Conservation (phyloP, 306 rosid genomes). For the Trifolium dubium region DNA sequence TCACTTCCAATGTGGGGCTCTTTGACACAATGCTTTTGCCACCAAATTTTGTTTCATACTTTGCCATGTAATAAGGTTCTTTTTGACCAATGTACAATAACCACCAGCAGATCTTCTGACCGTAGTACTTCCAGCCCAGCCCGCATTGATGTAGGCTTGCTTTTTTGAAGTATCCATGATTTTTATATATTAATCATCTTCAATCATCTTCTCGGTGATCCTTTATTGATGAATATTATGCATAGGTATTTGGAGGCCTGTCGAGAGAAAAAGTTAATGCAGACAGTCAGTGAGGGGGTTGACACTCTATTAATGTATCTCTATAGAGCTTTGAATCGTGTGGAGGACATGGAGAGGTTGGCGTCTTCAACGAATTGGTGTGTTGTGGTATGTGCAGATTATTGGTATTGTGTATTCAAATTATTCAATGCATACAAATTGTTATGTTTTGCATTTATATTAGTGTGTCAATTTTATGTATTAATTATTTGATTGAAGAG, state of each 20-base stretch:
- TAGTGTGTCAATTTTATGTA: constrained; percentile 11
- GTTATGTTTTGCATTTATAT: constrained; percentile 23
- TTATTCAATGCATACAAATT: constrained; percentile 46
- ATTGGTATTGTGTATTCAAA: constrained; percentile 21
- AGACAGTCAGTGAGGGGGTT: constrained; percentile 84
- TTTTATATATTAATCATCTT: neutral
- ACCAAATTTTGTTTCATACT: constrained; percentile 4
- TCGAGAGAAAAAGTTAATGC: constrained; percentile 60
- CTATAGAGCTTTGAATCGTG: constrained; percentile 81
- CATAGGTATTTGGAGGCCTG: constrained; percentile 87
- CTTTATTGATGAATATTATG: constrained; percentile 37
- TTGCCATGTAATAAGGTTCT: neutral
- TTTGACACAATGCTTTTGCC: neutral
- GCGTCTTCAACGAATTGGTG: constrained; percentile 90
- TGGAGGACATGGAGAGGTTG: constrained; percentile 84
- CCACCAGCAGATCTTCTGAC: neutral
- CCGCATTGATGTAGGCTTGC: constrained; percentile 2
- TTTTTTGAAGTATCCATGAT: neutral
- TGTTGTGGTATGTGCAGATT: constrained; percentile 71
- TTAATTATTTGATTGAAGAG: constrained; percentile 30
- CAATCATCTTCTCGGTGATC: neutral
- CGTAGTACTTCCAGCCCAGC: constrained; percentile 1
- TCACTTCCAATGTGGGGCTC: too few species aligned
- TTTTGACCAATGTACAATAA: constrained; percentile 17
- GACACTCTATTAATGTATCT: constrained; percentile 92